Evolutionary conservation across 1,284 basidiomycete species (phyloP).

Genomic region (Trametes pubescens): DNA sequence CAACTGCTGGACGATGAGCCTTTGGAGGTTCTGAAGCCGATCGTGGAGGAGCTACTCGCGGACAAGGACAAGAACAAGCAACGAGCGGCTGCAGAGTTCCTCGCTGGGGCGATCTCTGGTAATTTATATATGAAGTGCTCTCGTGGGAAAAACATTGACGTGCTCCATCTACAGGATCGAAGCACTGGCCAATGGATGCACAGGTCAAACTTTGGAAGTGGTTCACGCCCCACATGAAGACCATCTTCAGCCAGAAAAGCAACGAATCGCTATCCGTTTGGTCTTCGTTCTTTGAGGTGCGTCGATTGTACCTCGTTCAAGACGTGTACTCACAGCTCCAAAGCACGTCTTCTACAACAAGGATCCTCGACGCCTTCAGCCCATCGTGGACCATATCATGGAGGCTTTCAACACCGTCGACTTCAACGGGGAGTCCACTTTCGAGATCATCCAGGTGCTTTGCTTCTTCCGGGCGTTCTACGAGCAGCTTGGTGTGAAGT

Average conservation of each 20-base stretch:
- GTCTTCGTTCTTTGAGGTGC: slow-evolving; percentile 75
- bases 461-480: slow-evolving; percentile 73
- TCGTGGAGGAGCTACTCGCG: slow-evolving; percentile 60
- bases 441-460: slow-evolving; percentile 71
- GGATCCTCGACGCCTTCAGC: slow-evolving; percentile 86
- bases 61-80: slow-evolving; percentile 84
- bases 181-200: slow-evolving; percentile 85
- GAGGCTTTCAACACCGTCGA: slow-evolving; percentile 69
- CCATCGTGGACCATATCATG: slow-evolving; percentile 79
- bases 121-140: slow-evolving; percentile 13
- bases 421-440: slow-evolving; percentile 79
- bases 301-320: slow-evolving; percentile 8
- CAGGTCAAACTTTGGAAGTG: slow-evolving; percentile 83
- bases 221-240: slow-evolving; percentile 75
- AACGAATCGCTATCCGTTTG: slow-evolving; percentile 75
- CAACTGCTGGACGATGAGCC: slow-evolving; percentile 75
- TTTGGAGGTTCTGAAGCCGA: slow-evolving; percentile 61
- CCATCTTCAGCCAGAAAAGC: slow-evolving; percentile 70
- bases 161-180: slow-evolving; percentile 62
- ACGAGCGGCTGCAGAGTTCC: slow-evolving; percentile 86
- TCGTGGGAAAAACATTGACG: background rate
- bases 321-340: slow-evolving; percentile 8
- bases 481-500: slow-evolving; percentile 81
- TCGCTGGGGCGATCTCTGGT: slow-evolving; percentile 82
- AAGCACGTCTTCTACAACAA: slow-evolving; percentile 80